Evolutionary conservation across 2,329 filamentous ascomycete genomes (phyloP).

Genomic region (Grosmannia penicillata): DNA sequence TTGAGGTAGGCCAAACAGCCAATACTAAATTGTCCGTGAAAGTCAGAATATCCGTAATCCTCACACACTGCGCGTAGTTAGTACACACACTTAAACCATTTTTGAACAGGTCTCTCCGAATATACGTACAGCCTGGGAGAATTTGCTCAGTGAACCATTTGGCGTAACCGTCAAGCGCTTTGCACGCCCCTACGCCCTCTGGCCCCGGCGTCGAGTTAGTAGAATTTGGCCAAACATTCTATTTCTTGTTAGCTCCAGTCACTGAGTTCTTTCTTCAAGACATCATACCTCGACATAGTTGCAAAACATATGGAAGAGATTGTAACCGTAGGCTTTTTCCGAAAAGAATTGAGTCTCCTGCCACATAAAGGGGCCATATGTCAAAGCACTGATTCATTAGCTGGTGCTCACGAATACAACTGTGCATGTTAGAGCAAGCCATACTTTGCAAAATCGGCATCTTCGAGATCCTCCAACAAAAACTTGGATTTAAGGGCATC

Average conservation of each 20-base stretch:
- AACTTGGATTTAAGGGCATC: constrained; percentile 33
- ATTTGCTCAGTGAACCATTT: constrained; percentile 27
- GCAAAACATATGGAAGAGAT: constrained; percentile 30
- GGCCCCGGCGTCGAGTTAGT: constrained; percentile 27
- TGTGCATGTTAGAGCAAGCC: neutral
- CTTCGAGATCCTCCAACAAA: constrained; percentile 25
- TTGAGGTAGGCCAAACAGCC: constrained; percentile 32
- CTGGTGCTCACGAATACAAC: neutral
- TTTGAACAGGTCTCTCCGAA: too few species aligned
- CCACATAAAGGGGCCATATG: constrained; percentile 42
- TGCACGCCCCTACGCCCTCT: constrained; percentile 32
- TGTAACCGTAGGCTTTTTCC: constrained; percentile 24
- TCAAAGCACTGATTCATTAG: constrained; percentile 22
- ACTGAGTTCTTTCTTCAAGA: accelerated
- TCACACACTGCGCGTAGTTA: constrained; percentile 26
- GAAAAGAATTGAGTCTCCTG: constrained; percentile 21
- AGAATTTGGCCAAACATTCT: constrained; percentile 23
- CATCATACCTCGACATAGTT: constrained; percentile 25
- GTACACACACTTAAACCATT: too few species aligned
- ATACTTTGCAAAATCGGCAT: constrained; percentile 26
- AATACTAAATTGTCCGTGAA: constrained; percentile 22
- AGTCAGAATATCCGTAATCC: constrained; percentile 20
- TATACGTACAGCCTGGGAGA: constrained; percentile 23
- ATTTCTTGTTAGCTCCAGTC: neutral
- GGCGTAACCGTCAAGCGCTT: constrained; percentile 37